These are phyloP conservation scores for Gossypium australe DNA, from an alignment of 345 rosid species.

Conservation along the genomic window DNA sequence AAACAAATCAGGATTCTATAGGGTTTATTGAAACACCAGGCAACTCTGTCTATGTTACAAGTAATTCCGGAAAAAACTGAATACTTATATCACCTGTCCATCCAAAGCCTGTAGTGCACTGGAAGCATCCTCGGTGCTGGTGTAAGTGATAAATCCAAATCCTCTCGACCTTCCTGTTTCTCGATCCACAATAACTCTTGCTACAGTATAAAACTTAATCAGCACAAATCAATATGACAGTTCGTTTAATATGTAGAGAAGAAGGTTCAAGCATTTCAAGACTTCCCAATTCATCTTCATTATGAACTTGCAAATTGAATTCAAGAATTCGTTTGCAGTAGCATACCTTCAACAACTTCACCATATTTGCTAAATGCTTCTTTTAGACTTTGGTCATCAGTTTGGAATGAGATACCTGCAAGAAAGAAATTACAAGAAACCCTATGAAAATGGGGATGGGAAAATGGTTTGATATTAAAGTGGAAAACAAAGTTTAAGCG, in stretches of 20 bases:
- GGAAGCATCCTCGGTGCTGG: constrained; percentile 64
- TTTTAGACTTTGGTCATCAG: constrained; percentile 57
- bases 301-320: neutral
- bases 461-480: neutral
- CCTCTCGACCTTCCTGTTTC: constrained; percentile 93
- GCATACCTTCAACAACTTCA: constrained; percentile 65
- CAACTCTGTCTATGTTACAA: neutral
- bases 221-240: neutral
- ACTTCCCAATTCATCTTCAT: neutral
- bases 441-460: neutral
- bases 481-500: neutral
- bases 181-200: constrained; percentile 78
- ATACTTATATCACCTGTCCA: constrained; percentile 60
- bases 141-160: constrained; percentile 76
- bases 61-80: neutral
- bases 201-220: constrained; percentile 33
- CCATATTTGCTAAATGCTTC: constrained; percentile 82
- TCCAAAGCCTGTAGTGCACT: constrained; percentile 92
- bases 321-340: neutral
- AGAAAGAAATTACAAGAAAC: neutral
- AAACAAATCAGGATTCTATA: neutral
- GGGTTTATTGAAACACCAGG: neutral
- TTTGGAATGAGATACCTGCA: constrained; percentile 65
- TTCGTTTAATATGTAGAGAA: neutral
- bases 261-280: constrained; percentile 6